A percentile compares a stretch with the other conserved stretches of the same genome.
Evolutionary conservation across 2,329 filamentous ascomycete genomes (phyloP).

Genomic region (Pseudogymnoascus sp.): DNA sequence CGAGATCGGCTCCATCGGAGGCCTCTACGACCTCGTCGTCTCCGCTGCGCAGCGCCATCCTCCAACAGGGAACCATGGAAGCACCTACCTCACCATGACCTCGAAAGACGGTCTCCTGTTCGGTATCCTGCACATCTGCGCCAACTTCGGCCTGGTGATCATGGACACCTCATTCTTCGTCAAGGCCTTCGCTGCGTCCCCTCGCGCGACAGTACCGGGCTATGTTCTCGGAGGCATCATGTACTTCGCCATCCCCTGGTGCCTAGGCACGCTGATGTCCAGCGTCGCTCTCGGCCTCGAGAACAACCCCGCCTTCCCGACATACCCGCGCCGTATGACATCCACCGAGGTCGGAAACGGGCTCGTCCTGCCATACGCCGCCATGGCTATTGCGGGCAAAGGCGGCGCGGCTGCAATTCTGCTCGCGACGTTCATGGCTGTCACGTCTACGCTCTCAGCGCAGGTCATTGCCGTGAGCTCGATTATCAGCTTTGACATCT

Average conservation of each 20-base stretch:
- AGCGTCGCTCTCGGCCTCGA: conserved; percentile 41
- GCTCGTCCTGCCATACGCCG: conserved; percentile 61
- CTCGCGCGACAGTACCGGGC: conserved; percentile 40
- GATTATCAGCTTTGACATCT: conserved; percentile 78
- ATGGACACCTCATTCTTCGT: conserved; percentile 47
- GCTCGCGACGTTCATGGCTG: conserved; percentile 67
- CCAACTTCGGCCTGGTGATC: conserved; percentile 45
- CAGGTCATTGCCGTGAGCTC: conserved; percentile 78
- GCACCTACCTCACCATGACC: conserved; percentile 48
- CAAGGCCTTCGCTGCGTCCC: conserved; percentile 42
- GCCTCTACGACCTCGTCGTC: conserved; percentile 42
- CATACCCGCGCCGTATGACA: conserved; percentile 57
- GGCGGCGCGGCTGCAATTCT: conserved; percentile 59
- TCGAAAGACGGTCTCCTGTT: conserved; percentile 44
- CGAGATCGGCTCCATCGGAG: conserved; percentile 39
- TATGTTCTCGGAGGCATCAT: conserved; percentile 44
- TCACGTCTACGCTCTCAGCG: conserved; percentile 73
- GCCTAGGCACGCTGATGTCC: conserved; percentile 42
- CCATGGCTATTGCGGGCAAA: conserved; percentile 59
- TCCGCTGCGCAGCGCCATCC: conserved; percentile 36
- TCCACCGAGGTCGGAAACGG: conserved; percentile 61
- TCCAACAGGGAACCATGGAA: conserved; percentile 43
- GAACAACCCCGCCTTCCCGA: conserved; percentile 41
- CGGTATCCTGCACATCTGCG: conserved; percentile 39
- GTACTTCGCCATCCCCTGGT: conserved; percentile 47